phyloP scores from a whole-genome alignment of 495 filamentous ascomycete genomes.

The Staphylotrichum longicolle region DNA sequence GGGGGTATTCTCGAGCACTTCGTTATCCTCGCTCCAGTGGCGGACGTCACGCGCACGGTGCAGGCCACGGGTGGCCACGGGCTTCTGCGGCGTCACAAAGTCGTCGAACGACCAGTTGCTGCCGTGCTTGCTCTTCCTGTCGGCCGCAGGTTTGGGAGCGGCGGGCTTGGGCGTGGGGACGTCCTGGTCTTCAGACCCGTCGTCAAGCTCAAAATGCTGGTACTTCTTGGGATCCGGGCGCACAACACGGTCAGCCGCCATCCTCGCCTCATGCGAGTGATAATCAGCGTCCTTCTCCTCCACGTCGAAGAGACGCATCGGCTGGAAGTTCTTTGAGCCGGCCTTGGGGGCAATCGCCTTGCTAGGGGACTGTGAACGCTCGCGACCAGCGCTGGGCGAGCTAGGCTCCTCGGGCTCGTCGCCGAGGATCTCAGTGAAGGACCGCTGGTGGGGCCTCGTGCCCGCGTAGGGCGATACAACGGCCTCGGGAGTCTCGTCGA shows the following conservation, averaged over 20 bases:
- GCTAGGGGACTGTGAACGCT: conserved; percentile 42
- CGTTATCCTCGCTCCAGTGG: conserved; percentile 71
- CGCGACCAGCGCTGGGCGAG: conserved; percentile 50
- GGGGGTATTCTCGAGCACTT: conserved; percentile 58
- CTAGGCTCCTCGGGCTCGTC: conserved; percentile 42
- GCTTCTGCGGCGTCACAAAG: conserved; percentile 76
- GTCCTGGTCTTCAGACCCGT: conserved; percentile 51
- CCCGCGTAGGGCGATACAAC: conserved; percentile 55
- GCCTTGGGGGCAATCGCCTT: conserved; percentile 58
- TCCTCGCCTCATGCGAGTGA: conserved; percentile 38
- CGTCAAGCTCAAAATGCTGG: conserved; percentile 82
- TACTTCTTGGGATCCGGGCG: conserved; percentile 69
- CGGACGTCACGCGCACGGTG: conserved; percentile 53
- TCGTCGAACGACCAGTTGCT: conserved; percentile 84
- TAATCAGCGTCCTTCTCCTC: conserved; percentile 47
- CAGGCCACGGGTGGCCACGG: conserved; percentile 42
- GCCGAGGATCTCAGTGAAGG: conserved; percentile 53
- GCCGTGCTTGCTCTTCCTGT: conserved; percentile 57
- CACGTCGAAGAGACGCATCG: conserved; percentile 67
- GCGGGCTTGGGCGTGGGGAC: conserved; percentile 34
- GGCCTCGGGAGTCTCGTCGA: conserved; percentile 43
- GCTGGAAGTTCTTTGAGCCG: conserved; percentile 68
- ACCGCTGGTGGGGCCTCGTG: conserved; percentile 44
- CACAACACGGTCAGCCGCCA: conserved; percentile 50
- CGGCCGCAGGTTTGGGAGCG: conserved; percentile 13